phyloP scores from a whole-genome alignment of 2,329 filamentous ascomycete species.

The Hypocreales sp. region DNA sequence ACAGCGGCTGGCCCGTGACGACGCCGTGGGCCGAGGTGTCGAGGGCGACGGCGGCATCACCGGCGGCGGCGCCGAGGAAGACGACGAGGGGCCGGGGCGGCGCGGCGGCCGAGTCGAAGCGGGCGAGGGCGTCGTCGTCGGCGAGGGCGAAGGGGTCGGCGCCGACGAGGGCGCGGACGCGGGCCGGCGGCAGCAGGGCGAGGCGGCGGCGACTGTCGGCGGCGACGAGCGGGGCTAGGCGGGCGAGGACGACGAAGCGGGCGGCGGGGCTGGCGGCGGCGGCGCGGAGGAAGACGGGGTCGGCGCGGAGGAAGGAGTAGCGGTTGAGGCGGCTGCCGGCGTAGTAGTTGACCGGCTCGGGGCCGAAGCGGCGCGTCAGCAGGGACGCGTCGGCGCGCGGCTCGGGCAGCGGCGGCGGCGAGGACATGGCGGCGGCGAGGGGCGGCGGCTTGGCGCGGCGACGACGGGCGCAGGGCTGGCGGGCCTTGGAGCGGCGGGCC shows the following conservation, averaged over 20 bases:
- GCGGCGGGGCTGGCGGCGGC: constrained; percentile 52
- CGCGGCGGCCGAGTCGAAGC: constrained; percentile 56
- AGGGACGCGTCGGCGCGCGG: constrained; percentile 41
- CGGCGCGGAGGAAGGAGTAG: constrained; percentile 59
- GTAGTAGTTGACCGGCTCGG: constrained; percentile 74
- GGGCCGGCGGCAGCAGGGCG: constrained; percentile 50
- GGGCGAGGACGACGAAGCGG: constrained; percentile 63
- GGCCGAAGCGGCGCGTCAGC: constrained; percentile 63
- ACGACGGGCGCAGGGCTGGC: not conserved
- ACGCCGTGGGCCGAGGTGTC: constrained; percentile 36
- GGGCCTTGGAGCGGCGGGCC: too few relatives aligned
- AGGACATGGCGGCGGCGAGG: constrained; percentile 6
- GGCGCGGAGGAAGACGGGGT: constrained; percentile 52
- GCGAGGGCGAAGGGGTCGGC: constrained; percentile 51
- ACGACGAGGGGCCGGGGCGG: constrained; percentile 58
- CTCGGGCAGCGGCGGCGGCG: constrained; percentile 22
- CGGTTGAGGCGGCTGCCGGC: constrained; percentile 64
- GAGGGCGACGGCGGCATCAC: constrained; percentile 13
- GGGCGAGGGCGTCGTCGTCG: constrained; percentile 58
- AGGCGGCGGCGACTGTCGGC: constrained; percentile 41
- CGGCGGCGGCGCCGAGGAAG: constrained; percentile 72
- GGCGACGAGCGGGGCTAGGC: constrained; percentile 57
- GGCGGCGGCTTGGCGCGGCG: not conserved
- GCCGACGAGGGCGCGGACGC: constrained; percentile 57
- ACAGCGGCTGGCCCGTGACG: constrained; percentile 71